These are phyloP conservation scores for Sistotremastrum niveocremeum DNA, from an alignment of 768 basidiomycete genomes.

Conservation along the genomic window DNA sequence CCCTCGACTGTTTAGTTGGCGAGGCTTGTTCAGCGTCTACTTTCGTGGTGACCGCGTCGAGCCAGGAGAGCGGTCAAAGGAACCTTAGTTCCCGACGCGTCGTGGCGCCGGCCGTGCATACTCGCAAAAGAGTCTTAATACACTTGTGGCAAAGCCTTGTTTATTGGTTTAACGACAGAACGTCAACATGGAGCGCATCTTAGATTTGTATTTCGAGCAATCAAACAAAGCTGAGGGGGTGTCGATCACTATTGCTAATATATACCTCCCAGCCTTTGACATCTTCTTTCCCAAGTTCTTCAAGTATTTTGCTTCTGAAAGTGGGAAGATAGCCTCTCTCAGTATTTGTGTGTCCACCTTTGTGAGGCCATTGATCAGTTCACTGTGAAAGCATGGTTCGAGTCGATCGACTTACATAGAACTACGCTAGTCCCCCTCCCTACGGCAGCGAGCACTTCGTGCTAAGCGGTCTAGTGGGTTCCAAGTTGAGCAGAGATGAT, in stretches of 20 bases:
- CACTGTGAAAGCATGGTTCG: constrained; percentile 11
- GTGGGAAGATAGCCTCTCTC: constrained; percentile 84
- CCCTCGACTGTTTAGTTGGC: no score
- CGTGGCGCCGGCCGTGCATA: no score
- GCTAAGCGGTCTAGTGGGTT: constrained; percentile 31
- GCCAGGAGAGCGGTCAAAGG: no score
- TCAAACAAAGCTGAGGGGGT: constrained; percentile 63
- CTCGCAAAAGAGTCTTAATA: no score
- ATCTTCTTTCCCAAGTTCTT: constrained; percentile 27
- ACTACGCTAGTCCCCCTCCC: constrained; percentile 69
- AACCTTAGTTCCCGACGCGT: no score
- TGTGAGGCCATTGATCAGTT: background rate
- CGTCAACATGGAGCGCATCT: no score
- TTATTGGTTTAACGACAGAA: no score
- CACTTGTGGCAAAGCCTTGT: no score
- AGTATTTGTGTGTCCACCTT: constrained; percentile 88
- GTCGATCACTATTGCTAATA: constrained; percentile 58
- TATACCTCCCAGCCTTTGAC: constrained; percentile 36
- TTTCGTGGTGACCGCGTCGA: no score
- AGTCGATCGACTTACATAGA: constrained; percentile 44
- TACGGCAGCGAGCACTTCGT: constrained; percentile 74
- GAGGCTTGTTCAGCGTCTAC: no score
- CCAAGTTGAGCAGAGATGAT: constrained; percentile 3
- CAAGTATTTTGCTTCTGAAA: constrained; percentile 48
- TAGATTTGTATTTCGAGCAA: background rate